A percentile compares a stretch with the other conserved stretches of the same genome.
Evolutionary conservation across 2,329 filamentous ascomycete genomes (phyloP).

Genomic region (Ramichloridium luteum): DNA sequence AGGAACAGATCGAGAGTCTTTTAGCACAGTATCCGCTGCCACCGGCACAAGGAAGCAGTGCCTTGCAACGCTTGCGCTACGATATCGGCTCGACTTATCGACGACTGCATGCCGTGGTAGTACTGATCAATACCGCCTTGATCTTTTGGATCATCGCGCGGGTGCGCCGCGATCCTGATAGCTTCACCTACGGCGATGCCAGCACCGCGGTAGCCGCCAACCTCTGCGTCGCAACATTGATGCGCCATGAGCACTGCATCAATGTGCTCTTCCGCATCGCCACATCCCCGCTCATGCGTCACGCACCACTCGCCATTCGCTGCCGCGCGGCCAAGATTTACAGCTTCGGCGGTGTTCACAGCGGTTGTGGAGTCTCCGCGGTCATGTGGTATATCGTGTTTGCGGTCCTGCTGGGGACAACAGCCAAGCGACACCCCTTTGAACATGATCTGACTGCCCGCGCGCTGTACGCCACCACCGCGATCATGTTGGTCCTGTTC

Average conservation of each 20-base stretch:
- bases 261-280: conserved; percentile 28
- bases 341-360: conserved; percentile 30
- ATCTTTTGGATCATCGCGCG: conserved; percentile 5
- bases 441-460: background rate
- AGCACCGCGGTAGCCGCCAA: conserved; percentile 26
- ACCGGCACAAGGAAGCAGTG: conserved; percentile 6
- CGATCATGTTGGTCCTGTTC: conserved; percentile 47
- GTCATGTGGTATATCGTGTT: conserved; percentile 35
- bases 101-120: conserved; percentile 19
- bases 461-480: conserved; percentile 42
- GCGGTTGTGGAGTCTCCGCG: conserved; percentile 26
- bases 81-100: conserved; percentile 23
- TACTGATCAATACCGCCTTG: conserved; percentile 18
- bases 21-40: conserved; percentile 14
- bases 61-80: conserved; percentile 18
- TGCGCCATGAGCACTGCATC: conserved; percentile 30
- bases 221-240: conserved; percentile 24
- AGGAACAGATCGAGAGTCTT: conserved; percentile 14
- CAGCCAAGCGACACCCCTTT: background rate
- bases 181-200: conserved; percentile 17
- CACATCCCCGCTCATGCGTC: conserved; percentile 20
- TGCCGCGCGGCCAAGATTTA: conserved; percentile 29
- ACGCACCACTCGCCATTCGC: conserved; percentile 25
- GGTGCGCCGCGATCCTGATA: conserved; percentile 1
- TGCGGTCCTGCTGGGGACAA: conserved; percentile 19